Conservation (phyloP, 352 stramenopile genomes). For the Phytopythium vexans region DNA sequence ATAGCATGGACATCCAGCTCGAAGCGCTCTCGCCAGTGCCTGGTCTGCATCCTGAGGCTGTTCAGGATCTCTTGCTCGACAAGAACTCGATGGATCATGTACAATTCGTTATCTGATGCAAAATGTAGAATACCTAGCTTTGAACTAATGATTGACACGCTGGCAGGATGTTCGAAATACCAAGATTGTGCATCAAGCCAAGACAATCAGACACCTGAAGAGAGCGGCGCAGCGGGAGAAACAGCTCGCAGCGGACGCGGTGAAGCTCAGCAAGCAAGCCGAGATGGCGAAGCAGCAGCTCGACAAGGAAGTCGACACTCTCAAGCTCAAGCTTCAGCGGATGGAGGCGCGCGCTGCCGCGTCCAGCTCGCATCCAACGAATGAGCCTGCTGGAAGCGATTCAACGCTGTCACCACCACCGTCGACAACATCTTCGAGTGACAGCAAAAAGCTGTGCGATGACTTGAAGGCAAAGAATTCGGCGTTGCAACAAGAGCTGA, state of each 20-base stretch:
- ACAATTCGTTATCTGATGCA: not conserved
- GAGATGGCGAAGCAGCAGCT: conserved; percentile 32
- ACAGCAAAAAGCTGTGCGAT: conserved; percentile 49
- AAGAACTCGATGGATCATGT: conserved; percentile 60
- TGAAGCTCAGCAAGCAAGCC: conserved; percentile 33
- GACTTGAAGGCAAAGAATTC: conserved; percentile 60
- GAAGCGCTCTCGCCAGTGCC: conserved; percentile 65
- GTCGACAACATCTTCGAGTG: not conserved
- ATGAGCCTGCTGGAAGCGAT: too few relatives aligned
- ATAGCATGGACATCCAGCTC: conserved; percentile 63
- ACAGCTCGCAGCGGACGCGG: conserved; percentile 34
- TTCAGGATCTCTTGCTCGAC: conserved; percentile 64
- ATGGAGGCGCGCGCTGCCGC: conserved; percentile 42
- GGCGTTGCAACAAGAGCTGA: conserved; percentile 55
- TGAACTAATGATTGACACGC: not conserved
- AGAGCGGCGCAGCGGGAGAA: conserved; percentile 57
- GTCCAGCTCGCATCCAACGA: conserved; percentile 3
- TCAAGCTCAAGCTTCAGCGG: conserved; percentile 53
- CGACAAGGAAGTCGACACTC: conserved; percentile 57
- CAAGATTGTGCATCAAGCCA: conserved; percentile 80
- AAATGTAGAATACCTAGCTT: not conserved
- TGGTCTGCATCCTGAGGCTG: conserved; percentile 40
- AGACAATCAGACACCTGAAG: conserved; percentile 60
- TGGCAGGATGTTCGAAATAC: conserved; percentile 62
- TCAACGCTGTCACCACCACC: not conserved